A percentile compares a stretch with the other conserved stretches of the same genome.
Conservation (phyloP, 2,329 filamentous ascomycete species). For the Simplicillium aogashimaense region DNA sequence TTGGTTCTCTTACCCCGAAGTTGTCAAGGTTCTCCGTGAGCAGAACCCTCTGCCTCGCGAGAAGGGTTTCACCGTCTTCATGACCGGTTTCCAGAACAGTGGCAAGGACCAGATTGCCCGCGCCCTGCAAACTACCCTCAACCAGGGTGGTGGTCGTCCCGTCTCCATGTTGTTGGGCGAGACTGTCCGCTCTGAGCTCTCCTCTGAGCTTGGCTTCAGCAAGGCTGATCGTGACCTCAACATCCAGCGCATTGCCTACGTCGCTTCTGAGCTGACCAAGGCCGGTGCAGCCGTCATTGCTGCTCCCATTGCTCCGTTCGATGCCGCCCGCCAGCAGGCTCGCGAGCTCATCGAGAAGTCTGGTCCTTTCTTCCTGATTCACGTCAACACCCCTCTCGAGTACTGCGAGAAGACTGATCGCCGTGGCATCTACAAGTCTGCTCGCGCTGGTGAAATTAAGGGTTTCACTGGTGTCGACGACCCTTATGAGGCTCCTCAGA, state of each 20-base stretch:
- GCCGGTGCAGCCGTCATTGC: constrained; percentile 92
- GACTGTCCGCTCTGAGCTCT: constrained; percentile 87
- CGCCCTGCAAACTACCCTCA: constrained; percentile 90
- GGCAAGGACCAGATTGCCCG: constrained; percentile 96
- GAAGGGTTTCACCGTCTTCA: constrained; percentile 97
- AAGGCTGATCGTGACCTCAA: constrained; percentile 88
- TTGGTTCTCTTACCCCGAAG: constrained; percentile 99
- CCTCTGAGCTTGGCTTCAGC: constrained; percentile 90
- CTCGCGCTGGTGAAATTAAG: constrained; percentile 84
- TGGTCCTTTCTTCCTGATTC: constrained; percentile 88
- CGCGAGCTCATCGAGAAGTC: constrained; percentile 78
- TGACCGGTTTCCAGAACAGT: constrained; percentile 92
- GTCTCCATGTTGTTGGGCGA: constrained; percentile 93
- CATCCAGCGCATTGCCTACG: constrained; percentile 92
- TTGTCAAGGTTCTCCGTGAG: constrained; percentile 91
- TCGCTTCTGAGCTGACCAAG: constrained; percentile 87
- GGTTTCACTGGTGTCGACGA: constrained; percentile 98
- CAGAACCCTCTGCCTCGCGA: constrained; percentile 84
- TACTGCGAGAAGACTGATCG: constrained; percentile 93
- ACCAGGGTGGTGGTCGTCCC: constrained; percentile 92
- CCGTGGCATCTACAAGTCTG: constrained; percentile 77
- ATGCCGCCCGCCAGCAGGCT: constrained; percentile 64
- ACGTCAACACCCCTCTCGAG: constrained; percentile 88
- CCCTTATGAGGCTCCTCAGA: constrained; percentile 78
- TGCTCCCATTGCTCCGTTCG: constrained; percentile 90